A percentile compares a stretch with the other conserved stretches of the same genome.
Conservation (phyloP, 257 asterid genomes). For the Thymus quinquecostatus region DNA sequence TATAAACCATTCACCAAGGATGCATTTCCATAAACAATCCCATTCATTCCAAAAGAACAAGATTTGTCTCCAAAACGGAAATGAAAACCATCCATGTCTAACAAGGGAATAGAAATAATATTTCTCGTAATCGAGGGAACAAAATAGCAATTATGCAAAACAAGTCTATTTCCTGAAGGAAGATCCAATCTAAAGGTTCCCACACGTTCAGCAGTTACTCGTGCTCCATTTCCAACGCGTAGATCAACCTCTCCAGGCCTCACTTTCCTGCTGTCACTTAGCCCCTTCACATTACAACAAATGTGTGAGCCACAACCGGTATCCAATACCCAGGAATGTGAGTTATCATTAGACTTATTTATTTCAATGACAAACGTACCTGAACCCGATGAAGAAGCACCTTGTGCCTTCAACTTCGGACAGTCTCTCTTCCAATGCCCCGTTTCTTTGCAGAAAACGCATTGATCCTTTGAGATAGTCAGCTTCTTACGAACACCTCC, state of each 20-base stretch:
- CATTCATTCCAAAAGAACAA: too few relatives aligned
- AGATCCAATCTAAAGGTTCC: neutral
- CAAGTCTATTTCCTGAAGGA: neutral
- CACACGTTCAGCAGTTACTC: neutral
- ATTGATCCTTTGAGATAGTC: neutral
- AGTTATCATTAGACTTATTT: neutral
- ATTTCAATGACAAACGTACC: neutral
- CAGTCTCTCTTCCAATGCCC: constrained; percentile 11
- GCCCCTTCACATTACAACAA: neutral
- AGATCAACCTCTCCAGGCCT: neutral
- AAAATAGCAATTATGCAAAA: neutral
- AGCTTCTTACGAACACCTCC: neutral
- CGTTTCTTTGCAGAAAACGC: neutral
- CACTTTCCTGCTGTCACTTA: neutral
- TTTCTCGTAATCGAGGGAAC: neutral
- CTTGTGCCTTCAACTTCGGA: neutral
- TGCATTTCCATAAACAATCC: too few relatives aligned
- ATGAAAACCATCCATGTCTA: too few relatives aligned
- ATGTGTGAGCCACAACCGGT: neutral
- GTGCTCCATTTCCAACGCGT: neutral
- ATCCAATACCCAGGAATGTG: neutral
- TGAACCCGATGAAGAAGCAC: neutral
- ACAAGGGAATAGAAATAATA: neutral
- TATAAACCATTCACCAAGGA: too few relatives aligned
- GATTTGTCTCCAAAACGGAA: too few relatives aligned